Percentiles rank a stretch among this genome's conserved stretches.
Conservation (phyloP, 805 yeast species). For the Priceomyces melissophilus region DNA sequence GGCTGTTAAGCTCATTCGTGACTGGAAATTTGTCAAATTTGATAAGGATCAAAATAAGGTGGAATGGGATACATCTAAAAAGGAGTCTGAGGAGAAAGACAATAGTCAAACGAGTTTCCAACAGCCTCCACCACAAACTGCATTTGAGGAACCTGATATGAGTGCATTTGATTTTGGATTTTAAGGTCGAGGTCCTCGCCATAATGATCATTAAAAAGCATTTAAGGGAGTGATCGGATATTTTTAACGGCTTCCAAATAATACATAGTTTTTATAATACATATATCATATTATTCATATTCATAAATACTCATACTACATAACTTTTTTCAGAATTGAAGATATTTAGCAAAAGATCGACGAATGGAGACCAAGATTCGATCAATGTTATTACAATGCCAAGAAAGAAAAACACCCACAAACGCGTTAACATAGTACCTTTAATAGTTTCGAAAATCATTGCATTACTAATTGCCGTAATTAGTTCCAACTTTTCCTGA, state of each 20-base stretch:
- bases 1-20: constrained; percentile 56
- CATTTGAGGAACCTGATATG: constrained; percentile 74
- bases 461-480: constrained; percentile 15
- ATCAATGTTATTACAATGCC: constrained; percentile 10
- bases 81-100: neutral
- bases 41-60: constrained; percentile 8
- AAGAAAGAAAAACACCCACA: constrained; percentile 16
- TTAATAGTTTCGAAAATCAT: constrained; percentile 13
- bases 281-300: neutral
- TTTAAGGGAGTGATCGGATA: neutral
- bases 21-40: constrained; percentile 58
- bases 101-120: neutral
- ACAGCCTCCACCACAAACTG: constrained; percentile 46
- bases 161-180: constrained; percentile 57
- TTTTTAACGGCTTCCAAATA: too few species aligned
- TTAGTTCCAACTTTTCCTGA: constrained; percentile 12
- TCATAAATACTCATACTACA: neutral
- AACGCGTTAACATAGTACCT: constrained; percentile 14
- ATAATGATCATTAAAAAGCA: neutral
- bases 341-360: constrained; percentile 5
- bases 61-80: constrained; percentile 3
- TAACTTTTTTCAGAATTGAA: constrained; percentile 1
- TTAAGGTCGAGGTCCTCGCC: constrained; percentile 5
- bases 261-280: too few species aligned
- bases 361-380: constrained; percentile 12